A percentile compares a stretch with the other conserved stretches of the same genome.
Conservation (phyloP, 2,329 filamentous ascomycete species). For the Botryotinia narcissicola region DNA sequence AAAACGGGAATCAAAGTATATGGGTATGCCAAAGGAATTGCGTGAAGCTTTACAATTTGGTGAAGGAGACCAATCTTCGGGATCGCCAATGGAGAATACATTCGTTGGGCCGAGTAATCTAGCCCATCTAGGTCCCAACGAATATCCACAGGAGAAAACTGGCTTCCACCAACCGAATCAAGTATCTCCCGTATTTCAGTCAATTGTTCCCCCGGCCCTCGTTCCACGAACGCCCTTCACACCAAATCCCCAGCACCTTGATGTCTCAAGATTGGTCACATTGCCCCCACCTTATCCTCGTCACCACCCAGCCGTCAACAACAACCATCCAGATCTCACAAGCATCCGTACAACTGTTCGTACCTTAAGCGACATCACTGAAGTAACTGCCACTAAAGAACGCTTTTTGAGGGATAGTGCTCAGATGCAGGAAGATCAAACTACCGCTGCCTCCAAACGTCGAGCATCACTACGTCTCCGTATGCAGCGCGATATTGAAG, state of each 20-base stretch:
- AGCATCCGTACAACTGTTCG: conserved; percentile 73
- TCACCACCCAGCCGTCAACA: conserved; percentile 93
- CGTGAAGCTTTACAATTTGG: conserved; percentile 70
- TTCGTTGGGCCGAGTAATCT: conserved; percentile 24
- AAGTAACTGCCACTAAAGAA: conserved; percentile 67
- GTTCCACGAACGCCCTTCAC: conserved; percentile 44
- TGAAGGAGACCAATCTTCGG: conserved; percentile 35
- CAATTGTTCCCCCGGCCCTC: conserved; percentile 30
- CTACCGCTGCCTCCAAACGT: conserved; percentile 49
- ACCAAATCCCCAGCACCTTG: conserved; percentile 59
- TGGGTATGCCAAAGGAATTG: conserved; percentile 80
- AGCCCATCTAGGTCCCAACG: conserved; percentile 43
- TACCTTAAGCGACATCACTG: conserved; percentile 68
- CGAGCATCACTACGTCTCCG: conserved; percentile 67
- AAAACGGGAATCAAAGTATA: conserved; percentile 92
- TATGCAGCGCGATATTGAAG: conserved; percentile 74
- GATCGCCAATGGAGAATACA: conserved; percentile 20
- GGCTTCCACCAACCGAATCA: conserved; percentile 48
- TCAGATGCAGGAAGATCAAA: conserved; percentile 57
- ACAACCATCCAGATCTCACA: conserved; percentile 86
- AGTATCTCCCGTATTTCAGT: conserved; percentile 34
- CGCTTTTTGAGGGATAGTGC: conserved; percentile 55
- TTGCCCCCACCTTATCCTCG: conserved; percentile 91
- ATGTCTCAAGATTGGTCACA: conserved; percentile 89
- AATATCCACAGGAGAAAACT: conserved; percentile 65